Conservation (phyloP, 164 flowering plant genomes). For the Aristolochia fimbriata region DNA sequence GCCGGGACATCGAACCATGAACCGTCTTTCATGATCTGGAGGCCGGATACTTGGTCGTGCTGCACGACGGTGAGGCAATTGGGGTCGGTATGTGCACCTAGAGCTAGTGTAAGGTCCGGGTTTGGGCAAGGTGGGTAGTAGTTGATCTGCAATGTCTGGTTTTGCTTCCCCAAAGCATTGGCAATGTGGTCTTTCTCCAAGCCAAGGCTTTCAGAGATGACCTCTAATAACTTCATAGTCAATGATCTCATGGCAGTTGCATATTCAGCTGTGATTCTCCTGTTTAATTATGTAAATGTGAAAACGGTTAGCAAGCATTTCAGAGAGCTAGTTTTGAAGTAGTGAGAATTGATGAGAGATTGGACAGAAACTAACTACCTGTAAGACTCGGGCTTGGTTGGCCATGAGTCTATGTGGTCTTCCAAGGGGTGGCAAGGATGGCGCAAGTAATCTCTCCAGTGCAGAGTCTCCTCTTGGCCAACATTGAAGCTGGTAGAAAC, state of each 20-base stretch:
- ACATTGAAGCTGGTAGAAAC: constrained; percentile 18
- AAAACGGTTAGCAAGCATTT: too few species aligned
- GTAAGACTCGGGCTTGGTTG: constrained; percentile 19
- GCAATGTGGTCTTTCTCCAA: constrained; percentile 44
- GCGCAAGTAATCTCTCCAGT: constrained; percentile 35
- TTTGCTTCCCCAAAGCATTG: constrained; percentile 57
- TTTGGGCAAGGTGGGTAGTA: constrained; percentile 14
- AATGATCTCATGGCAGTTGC: constrained; percentile 50
- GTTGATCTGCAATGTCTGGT: constrained; percentile 43
- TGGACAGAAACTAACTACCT: constrained; percentile 3
- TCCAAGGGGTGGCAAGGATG: constrained; percentile 24
- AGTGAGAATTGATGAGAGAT: too few species aligned
- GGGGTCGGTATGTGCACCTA: constrained; percentile 13
- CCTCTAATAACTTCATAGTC: constrained; percentile 41
- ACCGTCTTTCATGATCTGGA: constrained; percentile 58
- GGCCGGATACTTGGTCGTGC: constrained; percentile 59
- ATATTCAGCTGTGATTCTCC: constrained; percentile 25
- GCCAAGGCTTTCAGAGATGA: constrained; percentile 70
- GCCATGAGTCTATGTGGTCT: constrained; percentile 17
- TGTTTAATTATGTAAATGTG: too few species aligned
- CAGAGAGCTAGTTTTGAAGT: too few species aligned
- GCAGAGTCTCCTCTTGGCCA: constrained; percentile 22
- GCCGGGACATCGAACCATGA: constrained; percentile 66
- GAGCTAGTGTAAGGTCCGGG: constrained; percentile 10
- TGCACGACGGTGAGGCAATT: constrained; percentile 27